Evolutionary conservation across 2,329 filamentous ascomycete genomes (phyloP), one percentile per base, ranked within the genome.

Genomic region (Cordyceps tenuipes): DNA sequence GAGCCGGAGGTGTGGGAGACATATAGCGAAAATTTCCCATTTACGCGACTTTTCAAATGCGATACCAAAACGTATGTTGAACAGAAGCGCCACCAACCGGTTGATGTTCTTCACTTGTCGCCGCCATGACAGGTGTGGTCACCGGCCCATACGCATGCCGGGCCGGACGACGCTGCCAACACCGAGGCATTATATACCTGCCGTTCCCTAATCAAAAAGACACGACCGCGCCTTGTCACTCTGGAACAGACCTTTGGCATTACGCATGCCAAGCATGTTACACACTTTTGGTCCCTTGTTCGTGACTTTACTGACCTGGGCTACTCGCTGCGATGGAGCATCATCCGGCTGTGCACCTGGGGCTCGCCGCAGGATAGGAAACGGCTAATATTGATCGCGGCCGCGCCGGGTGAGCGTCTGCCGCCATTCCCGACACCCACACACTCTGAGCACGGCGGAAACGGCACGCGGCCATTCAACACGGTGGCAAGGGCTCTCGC

Each of bases 121-220:
- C 89, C 89, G 0, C 90, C 90, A 0, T 95, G 91, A 60, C 89
- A 93, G 65, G 83, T 81, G 2, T 92, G 86, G 69, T 92, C 89
- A 0, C 83, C 84, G 0, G 87, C 86, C 0, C 86, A 95, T 62
- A 92, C 89, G 0, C 75, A 75, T 7, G 78, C 85, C 23, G 86
- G 91, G 50, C 83, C 73, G 1, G 80, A 87, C 26, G 89, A 95
- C 63, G 87, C 89, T 1, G 77, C 73, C 0, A 94, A 95, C 64
- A 84, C 82, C 0, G 83, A 84, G 1, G 79, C 79, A 0, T 67
- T 86, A 0, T 82, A 80, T 63, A 74, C 78, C 0, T 83, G 82
- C 56, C 72, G 76, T 1, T 70, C 79, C 3, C 70, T 91, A 0
- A 72, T 93, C 0, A 71, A 79, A 5, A 79, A 80, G 41, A 70